Conservation (phyloP, 345 rosid species). For the Erysimum cheiranthoides region DNA sequence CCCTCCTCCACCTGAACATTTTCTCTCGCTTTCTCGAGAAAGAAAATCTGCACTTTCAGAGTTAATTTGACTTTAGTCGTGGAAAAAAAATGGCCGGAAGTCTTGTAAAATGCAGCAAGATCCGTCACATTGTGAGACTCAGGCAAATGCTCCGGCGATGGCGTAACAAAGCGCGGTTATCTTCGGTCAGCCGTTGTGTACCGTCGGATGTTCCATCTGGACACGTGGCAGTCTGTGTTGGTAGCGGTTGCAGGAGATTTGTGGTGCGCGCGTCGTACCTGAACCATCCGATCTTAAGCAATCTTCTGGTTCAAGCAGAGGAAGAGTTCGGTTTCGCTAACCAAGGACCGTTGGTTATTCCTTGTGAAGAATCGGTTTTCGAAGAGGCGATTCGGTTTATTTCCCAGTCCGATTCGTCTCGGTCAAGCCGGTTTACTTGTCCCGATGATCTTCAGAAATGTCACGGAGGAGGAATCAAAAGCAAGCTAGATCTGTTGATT, state of each 20-base stretch:
- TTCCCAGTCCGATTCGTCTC: constrained; percentile 65
- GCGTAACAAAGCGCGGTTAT: constrained; percentile 84
- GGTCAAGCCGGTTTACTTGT: constrained; percentile 53
- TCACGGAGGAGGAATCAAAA: constrained; percentile 53
- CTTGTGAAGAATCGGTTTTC: constrained; percentile 87
- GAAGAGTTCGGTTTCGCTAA: constrained; percentile 85
- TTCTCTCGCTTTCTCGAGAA: constrained; percentile 13
- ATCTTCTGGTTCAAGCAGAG: constrained; percentile 74
- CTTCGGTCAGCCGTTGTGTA: constrained; percentile 57
- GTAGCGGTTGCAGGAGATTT: constrained; percentile 65
- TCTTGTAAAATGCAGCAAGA: constrained; percentile 82
- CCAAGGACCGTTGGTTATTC: constrained; percentile 85
- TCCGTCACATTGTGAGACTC: constrained; percentile 91
- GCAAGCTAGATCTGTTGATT: constrained; percentile 60
- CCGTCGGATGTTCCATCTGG: constrained; percentile 95
- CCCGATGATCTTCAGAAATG: constrained; percentile 65
- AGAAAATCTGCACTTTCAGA: background rate
- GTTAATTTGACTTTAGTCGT: background rate
- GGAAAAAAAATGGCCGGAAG: constrained; percentile 59
- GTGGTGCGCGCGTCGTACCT: constrained; percentile 87
- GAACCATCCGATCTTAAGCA: constrained; percentile 84
- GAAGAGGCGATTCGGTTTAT: constrained; percentile 77
- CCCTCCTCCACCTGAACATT: background rate
- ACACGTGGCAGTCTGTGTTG: constrained; percentile 87
- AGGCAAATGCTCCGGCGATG: constrained; percentile 85